Evolutionary conservation across 2,329 filamentous ascomycete genomes (phyloP).

Genomic region (Colletotrichum sublineola): DNA sequence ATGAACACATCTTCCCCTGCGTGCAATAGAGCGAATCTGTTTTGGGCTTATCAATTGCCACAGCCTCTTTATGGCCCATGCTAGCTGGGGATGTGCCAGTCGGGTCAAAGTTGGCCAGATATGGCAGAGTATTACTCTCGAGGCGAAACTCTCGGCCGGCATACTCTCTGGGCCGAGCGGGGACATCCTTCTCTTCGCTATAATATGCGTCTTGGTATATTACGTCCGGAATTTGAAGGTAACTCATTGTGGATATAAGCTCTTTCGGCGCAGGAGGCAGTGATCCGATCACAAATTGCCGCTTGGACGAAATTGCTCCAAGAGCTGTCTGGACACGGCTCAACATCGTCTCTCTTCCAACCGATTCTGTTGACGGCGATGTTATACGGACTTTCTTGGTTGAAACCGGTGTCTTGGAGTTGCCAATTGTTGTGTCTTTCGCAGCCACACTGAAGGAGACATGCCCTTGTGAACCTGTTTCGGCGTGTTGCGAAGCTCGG

Average conservation of each 20-base stretch:
- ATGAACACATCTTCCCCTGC: slow-evolving; percentile 66
- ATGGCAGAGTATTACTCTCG: slow-evolving; percentile 80
- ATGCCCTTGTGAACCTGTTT: slow-evolving; percentile 48
- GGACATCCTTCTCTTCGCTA: slow-evolving; percentile 85
- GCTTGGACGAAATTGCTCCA: slow-evolving; percentile 32
- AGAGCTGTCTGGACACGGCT: slow-evolving; percentile 22
- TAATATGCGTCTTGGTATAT: slow-evolving; percentile 91
- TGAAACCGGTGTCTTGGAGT: slow-evolving; percentile 29
- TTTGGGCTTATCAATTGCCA: slow-evolving; percentile 62
- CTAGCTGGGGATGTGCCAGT: slow-evolving; percentile 67
- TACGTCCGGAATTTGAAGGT: slow-evolving; percentile 72
- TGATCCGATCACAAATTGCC: slow-evolving; percentile 50
- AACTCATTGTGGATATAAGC: slow-evolving; percentile 69
- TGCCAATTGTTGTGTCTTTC: slow-evolving; percentile 31
- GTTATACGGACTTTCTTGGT: slow-evolving; percentile 20
- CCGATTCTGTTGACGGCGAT: slow-evolving; percentile 39
- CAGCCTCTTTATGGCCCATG: slow-evolving; percentile 64
- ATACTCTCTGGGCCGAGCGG: slow-evolving; percentile 82
- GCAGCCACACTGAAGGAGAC: slow-evolving; percentile 50
- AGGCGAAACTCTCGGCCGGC: slow-evolving; percentile 88
- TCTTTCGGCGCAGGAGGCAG: slow-evolving; percentile 54
- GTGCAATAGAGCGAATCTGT: slow-evolving; percentile 65
- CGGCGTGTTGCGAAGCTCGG: slow-evolving; percentile 19
- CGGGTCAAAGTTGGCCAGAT: slow-evolving; percentile 82
- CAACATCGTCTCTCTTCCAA: slow-evolving; percentile 23